Percentiles rank a stretch among this genome's conserved stretches.
Conservation (phyloP, 805 yeast genomes). For the Wickerhamomyces strasburgensis region DNA sequence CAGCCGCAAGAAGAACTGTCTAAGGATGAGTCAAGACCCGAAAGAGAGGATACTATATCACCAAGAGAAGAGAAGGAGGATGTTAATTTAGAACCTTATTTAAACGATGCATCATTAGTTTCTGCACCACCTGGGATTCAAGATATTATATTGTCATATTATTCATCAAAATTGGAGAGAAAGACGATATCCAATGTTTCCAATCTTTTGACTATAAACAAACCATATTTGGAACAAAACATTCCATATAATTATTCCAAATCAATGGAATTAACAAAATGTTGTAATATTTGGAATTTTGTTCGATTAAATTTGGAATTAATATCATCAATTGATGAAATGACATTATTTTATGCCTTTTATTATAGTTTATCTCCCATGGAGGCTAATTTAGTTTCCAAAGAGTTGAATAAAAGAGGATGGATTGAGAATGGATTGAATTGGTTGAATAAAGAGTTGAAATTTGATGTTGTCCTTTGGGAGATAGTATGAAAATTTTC, state of each 20-base stretch:
- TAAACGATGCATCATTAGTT: constrained; percentile 17
- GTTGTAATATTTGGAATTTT: constrained; percentile 81
- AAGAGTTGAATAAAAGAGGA: constrained; percentile 69
- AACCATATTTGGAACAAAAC: not conserved
- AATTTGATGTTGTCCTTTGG: constrained; percentile 14
- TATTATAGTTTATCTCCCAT: constrained; percentile 71
- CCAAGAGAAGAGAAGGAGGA: constrained; percentile 1
- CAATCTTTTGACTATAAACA: constrained; percentile 50
- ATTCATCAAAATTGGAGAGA: constrained; percentile 12
- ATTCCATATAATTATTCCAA: constrained; percentile 65
- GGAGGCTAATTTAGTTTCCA: constrained; percentile 68
- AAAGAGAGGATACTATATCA: no score
- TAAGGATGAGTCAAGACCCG: constrained; percentile 1
- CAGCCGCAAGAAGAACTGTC: constrained; percentile 8
- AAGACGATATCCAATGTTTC: constrained; percentile 38
- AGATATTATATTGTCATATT: constrained; percentile 25
- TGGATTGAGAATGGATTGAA: constrained; percentile 45
- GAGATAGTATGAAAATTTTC: no score
- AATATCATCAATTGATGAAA: not conserved
- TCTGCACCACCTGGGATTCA: constrained; percentile 29
- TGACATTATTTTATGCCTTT: constrained; percentile 71
- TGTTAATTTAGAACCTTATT: constrained; percentile 13
- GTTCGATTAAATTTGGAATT: constrained; percentile 40
- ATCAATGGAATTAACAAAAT: constrained; percentile 78
- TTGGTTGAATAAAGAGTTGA: constrained; percentile 9